Conservation (phyloP, 2,329 filamentous ascomycete species). For the Helotiales sp. region DNA sequence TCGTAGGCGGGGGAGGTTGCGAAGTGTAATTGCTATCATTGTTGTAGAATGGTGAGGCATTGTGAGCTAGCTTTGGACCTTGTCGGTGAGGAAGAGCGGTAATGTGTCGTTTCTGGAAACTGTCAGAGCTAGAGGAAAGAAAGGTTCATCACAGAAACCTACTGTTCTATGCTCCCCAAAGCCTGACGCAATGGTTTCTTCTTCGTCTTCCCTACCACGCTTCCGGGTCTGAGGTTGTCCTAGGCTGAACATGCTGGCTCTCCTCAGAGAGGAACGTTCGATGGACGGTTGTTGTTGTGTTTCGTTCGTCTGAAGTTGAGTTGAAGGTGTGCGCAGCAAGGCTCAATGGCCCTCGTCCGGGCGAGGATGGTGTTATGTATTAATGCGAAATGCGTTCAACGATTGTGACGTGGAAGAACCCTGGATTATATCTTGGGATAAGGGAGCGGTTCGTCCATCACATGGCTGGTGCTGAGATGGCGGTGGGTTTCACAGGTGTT, state of each 20-base stretch:
- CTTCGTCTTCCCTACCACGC: slow-evolving; percentile 32
- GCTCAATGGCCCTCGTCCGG: slow-evolving; percentile 8
- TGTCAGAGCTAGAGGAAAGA: slow-evolving; percentile 8
- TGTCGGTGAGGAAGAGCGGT: slow-evolving; percentile 30
- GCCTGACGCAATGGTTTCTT: slow-evolving; percentile 26
- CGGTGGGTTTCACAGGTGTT: slow-evolving; percentile 29
- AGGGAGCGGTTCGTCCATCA: slow-evolving; percentile 7
- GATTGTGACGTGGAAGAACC: slow-evolving; percentile 12
- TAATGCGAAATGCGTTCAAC: slow-evolving; percentile 14
- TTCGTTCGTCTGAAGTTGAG: slow-evolving; percentile 15
- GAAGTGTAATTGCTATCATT: slow-evolving; percentile 23
- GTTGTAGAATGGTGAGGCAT: slow-evolving; percentile 21
- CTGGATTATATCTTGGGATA: slow-evolving; percentile 23
- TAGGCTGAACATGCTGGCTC: slow-evolving; percentile 25
- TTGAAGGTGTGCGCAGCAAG: slow-evolving; percentile 14
- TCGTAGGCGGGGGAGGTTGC: slow-evolving; percentile 31
- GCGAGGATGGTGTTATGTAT: slow-evolving; percentile 6
- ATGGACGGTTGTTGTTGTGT: slow-evolving; percentile 8
- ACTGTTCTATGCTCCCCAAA: slow-evolving; percentile 36
- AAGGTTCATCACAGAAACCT: slow-evolving; percentile 7
- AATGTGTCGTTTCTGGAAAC: slow-evolving; percentile 34
- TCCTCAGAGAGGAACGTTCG: not conserved
- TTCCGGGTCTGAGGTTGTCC: slow-evolving; percentile 26
- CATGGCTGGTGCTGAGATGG: slow-evolving; percentile 4
- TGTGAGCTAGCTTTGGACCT: slow-evolving; percentile 25